phyloP scores from a whole-genome alignment of 192 early-diverging fungal genomes.

The Allomyces javanicus region DNA sequence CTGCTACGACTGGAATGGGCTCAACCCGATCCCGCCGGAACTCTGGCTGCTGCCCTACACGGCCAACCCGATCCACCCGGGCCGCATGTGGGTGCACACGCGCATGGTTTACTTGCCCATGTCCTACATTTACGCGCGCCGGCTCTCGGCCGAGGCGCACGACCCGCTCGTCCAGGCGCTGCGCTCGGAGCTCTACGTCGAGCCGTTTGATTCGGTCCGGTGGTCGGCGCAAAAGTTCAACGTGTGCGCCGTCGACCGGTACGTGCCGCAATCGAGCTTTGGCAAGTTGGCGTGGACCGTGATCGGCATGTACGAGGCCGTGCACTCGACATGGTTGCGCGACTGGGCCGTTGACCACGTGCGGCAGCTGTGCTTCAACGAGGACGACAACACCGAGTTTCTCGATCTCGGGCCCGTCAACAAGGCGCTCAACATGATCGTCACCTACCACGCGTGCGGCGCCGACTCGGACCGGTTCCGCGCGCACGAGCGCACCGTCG shows the following conservation, averaged over 20 bases:
- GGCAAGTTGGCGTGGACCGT: slow-evolving; percentile 27
- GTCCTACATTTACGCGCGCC: slow-evolving; percentile 69
- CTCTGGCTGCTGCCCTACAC: slow-evolving; percentile 63
- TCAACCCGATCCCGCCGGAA: slow-evolving; percentile 91
- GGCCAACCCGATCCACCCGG: slow-evolving; percentile 60
- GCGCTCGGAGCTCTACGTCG: slow-evolving; percentile 72
- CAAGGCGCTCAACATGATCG: slow-evolving; percentile 79
- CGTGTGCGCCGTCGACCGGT: slow-evolving; percentile 59
- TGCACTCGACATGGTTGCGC: slow-evolving; percentile 29
- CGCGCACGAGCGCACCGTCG: slow-evolving; percentile 43
- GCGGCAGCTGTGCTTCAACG: slow-evolving; percentile 62
- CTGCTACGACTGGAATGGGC: slow-evolving; percentile 87
- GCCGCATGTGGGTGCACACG: slow-evolving; percentile 86
- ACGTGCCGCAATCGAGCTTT: slow-evolving; percentile 59
- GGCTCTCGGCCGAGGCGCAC: slow-evolving; percentile 27
- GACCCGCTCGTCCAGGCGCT: slow-evolving; percentile 54
- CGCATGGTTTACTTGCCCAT: slow-evolving; percentile 88
- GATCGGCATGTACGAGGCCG: slow-evolving; percentile 53
- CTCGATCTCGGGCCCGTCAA: slow-evolving; percentile 89
- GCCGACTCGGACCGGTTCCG: slow-evolving; percentile 58
- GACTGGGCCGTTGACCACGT: slow-evolving; percentile 48
- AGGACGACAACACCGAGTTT: slow-evolving; percentile 74
- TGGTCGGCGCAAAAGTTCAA: slow-evolving; percentile 70
- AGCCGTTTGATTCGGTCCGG: slow-evolving; percentile 65
- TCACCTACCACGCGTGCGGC: slow-evolving; percentile 69